These are phyloP conservation scores for Aspergillus sojae DNA, from an alignment of 2,329 filamentous ascomycete genomes.

Conservation along the genomic window DNA sequence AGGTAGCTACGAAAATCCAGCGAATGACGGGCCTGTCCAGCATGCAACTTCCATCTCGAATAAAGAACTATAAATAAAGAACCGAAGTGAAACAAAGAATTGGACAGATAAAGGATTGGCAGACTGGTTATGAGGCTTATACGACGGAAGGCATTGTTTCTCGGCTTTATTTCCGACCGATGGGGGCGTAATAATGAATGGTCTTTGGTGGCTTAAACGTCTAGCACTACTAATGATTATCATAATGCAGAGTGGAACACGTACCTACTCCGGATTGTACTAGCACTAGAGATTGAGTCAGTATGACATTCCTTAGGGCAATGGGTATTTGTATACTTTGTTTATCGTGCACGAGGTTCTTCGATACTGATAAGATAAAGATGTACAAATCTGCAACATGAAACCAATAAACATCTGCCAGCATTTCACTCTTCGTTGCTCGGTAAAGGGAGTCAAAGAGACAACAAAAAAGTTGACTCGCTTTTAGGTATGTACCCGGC, in stretches of 20 bases:
- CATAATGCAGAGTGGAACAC: too few species aligned
- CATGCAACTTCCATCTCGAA: not conserved
- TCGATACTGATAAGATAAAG: not conserved
- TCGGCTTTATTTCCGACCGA: slow-evolving; percentile 4
- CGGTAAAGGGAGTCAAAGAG: not conserved
- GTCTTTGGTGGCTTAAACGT: not conserved
- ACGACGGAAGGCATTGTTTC: not conserved
- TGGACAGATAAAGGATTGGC: not conserved
- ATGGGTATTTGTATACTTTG: not conserved
- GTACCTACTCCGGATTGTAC: not conserved
- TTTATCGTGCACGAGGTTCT: not conserved
- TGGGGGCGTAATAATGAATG: not conserved
- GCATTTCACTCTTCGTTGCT: not conserved
- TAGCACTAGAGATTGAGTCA: not conserved
- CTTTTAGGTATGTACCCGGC: not conserved
- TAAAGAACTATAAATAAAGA: not conserved
- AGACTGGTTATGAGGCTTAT: not conserved
- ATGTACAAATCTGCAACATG: not conserved
- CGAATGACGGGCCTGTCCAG: not conserved
- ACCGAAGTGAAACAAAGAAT: not conserved
- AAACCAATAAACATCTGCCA: not conserved
- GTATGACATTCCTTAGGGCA: not conserved
- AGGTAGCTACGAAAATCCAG: not conserved
- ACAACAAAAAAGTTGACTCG: not conserved
- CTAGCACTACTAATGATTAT: not conserved